These are phyloP conservation scores for Lecanicillium sp. DNA, from an alignment of 2,329 filamentous ascomycete genomes.

Conservation along the genomic window DNA sequence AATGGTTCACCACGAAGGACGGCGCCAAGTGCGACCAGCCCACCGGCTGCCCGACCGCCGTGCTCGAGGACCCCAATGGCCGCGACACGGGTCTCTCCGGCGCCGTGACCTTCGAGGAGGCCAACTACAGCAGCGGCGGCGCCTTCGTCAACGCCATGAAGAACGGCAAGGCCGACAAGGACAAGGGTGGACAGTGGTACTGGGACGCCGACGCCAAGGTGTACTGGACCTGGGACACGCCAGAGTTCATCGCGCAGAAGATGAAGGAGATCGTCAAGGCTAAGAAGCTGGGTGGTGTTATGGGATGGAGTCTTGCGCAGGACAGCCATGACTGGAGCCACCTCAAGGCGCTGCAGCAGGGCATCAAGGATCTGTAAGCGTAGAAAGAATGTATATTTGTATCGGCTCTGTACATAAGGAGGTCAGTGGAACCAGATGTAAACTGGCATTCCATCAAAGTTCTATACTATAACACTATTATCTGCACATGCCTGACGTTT, in stretches of 20 bases:
- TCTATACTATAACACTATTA: no score
- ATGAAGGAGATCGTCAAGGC: conserved; percentile 37
- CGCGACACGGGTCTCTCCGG: conserved; percentile 48
- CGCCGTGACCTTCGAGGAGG: conserved; percentile 33
- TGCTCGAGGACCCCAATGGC: conserved; percentile 55
- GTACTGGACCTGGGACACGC: conserved; percentile 53
- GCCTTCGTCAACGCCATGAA: conserved; percentile 36
- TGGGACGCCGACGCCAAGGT: conserved; percentile 39
- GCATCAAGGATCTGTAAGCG: conserved; percentile 17
- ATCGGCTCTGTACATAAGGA: no score
- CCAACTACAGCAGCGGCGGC: conserved; percentile 22
- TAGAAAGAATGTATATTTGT: no score
- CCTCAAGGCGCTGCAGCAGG: conserved; percentile 35
- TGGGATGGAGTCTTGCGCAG: conserved; percentile 49
- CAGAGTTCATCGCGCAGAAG: conserved; percentile 41
- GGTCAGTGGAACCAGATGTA: no score
- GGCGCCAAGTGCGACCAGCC: conserved; percentile 39
- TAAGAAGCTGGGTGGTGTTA: conserved; percentile 41
- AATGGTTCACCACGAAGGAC: conserved; percentile 55
- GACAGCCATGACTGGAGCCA: conserved; percentile 39
- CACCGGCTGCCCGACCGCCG: conserved; percentile 52
- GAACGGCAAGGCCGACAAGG: conserved; percentile 37
- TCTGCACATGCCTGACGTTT: no score
- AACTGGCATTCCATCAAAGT: no score
- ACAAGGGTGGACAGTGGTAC: conserved; percentile 49